A percentile compares a stretch with the other conserved stretches of the same genome.
phyloP scores from a whole-genome alignment of 164 flowering plant genomes.

The Buxus sempervirens region DNA sequence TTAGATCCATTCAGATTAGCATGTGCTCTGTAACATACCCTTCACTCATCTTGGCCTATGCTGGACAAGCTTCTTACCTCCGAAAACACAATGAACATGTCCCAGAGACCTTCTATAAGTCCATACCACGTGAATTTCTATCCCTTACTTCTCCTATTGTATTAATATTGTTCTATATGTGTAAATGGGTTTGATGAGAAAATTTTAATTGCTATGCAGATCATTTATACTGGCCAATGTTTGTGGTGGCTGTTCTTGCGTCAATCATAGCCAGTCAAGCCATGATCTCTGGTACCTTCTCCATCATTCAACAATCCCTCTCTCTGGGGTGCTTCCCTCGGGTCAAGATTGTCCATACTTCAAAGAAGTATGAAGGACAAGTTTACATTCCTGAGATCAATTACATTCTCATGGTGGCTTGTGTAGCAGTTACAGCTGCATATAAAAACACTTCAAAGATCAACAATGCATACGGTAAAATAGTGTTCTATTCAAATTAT shows the following conservation, averaged over 20 bases:
- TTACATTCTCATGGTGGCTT: constrained; percentile 57
- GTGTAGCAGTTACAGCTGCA: constrained; percentile 50
- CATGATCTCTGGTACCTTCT: constrained; percentile 59
- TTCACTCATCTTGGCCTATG: constrained; percentile 49
- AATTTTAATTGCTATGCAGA: constrained; percentile 27
- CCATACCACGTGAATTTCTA: constrained; percentile 49
- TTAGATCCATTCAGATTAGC: constrained; percentile 61
- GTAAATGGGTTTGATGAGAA: too few species aligned
- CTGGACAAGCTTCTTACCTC: constrained; percentile 72
- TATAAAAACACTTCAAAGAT: constrained; percentile 54
- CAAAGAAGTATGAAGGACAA: constrained; percentile 26
- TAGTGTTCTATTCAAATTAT: too few species aligned
- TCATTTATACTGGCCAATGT: constrained; percentile 62
- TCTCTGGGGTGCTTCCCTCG: constrained; percentile 62
- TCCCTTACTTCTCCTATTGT: background rate
- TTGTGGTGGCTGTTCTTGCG: constrained; percentile 60
- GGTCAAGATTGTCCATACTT: constrained; percentile 57
- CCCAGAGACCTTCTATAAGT: constrained; percentile 42
- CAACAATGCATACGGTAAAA: constrained; percentile 77
- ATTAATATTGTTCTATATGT: too few species aligned
- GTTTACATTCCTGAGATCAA: constrained; percentile 50
- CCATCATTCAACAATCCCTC: constrained; percentile 58
- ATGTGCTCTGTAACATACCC: constrained; percentile 55
- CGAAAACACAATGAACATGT: constrained; percentile 33
- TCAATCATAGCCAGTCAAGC: constrained; percentile 79